Base-by-base conservation (phyloP, 2,329 filamentous ascomycete genomes). In the Alternaria gaisen region DNA sequence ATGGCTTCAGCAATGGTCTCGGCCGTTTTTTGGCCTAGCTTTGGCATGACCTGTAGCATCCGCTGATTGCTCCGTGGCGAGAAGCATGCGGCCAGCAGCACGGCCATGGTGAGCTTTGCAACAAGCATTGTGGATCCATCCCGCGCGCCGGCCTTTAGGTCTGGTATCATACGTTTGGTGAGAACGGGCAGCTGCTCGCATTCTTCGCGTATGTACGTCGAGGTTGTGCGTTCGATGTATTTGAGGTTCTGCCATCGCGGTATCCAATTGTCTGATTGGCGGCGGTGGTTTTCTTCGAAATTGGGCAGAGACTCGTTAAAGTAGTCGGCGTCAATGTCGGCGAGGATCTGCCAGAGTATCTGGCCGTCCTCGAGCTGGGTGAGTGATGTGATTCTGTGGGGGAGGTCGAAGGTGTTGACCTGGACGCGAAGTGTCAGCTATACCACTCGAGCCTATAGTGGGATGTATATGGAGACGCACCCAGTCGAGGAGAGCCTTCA, bases 241-340 rank as follows among this genome's bases (percentile, higher is more conserved):
- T 84, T 84, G 59, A 84, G 70, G 65, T 84, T 84, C 77, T 84
- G 83, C 83, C 83, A 84, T 78, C 80, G 77, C 47, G 81, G 79
- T 51, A 83, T 84, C 83, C 83, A 85, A 63, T 83, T 82, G 65
- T 81, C 80, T 7, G 74, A 74, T n/a, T 77, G 71, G 47, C 77
- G 78, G 50, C 80, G 76, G 59, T 80, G 74, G 51, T 74, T 74
- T 59, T 84, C 82, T 65, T 77, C 75, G 63, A 77, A 74, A 55
- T 77, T 77, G 20, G 83, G 83, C 11, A 85, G 80, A n/a, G 72
- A 72, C 53, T 80, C 81, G 53, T 77, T 73, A 71, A 85, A 84
- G 77, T 83, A 84, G 26, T 79, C 77, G 51, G 78, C 68, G 64
- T 84, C 83, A 63, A 84, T 77, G 60, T 83, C 79, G 64, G 75